Conservation (phyloP, 768 basidiomycete genomes). For the Pleurotus giganteus region DNA sequence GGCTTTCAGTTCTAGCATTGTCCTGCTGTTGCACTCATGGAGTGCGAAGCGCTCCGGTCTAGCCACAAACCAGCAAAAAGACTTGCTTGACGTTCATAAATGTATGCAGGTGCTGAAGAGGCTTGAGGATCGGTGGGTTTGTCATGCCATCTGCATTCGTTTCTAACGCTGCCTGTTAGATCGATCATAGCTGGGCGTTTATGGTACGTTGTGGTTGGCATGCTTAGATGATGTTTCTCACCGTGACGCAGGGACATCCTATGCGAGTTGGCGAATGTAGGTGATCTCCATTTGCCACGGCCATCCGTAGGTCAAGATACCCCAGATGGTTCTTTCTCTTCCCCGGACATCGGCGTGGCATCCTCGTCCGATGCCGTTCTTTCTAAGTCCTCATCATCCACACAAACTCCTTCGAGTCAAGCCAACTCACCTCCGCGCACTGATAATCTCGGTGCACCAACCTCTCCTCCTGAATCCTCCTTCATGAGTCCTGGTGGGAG, state of each 20-base stretch:
- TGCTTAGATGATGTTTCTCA: neutral
- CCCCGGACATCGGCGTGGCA: conserved; percentile 25
- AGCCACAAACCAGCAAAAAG: neutral
- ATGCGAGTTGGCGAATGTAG: conserved; percentile 17
- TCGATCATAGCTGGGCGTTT: conserved; percentile 41
- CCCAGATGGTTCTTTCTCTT: neutral
- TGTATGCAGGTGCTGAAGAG: neutral
- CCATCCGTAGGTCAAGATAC: conserved; percentile 30
- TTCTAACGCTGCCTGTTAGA: too few species aligned
- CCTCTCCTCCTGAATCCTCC: too few species aligned
- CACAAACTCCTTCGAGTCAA: too few species aligned
- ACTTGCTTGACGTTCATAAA: neutral
- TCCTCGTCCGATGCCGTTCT: too few species aligned
- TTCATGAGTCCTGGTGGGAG: too few species aligned
- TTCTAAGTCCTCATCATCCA: too few species aligned
- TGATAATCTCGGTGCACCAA: too few species aligned
- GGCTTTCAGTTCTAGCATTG: conserved; percentile 32
- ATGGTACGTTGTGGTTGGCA: conserved; percentile 25
- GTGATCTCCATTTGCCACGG: conserved; percentile 17
- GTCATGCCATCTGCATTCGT: neutral
- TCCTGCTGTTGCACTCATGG: neutral
- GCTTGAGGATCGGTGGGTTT: neutral
- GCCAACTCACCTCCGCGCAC: too few species aligned
- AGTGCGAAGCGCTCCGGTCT: neutral
- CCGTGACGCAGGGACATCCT: conserved; percentile 17